Base-by-base conservation (phyloP, 441 rosid species). In the Brassica hybrid region DNA sequence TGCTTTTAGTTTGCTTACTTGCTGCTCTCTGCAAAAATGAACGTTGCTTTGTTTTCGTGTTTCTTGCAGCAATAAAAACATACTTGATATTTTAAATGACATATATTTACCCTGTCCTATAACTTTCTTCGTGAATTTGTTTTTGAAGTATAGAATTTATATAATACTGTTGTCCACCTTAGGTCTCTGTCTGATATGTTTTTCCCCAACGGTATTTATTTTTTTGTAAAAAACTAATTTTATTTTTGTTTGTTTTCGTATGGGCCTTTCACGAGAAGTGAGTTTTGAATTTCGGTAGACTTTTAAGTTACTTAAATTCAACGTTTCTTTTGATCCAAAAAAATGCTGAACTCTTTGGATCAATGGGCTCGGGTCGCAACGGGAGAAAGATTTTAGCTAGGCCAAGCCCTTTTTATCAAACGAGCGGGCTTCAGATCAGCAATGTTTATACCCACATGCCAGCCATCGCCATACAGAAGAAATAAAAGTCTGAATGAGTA, bases 11-110 rank as follows among this genome's bases (percentile, higher is more conserved):
- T 16, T 67, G 69, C 60, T 62, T 18, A 57, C 61, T 64, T 23
- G 59, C 17, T 71, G 71, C 50, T 11, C 65, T 74, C 93, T 88
- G 94, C 86, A 83, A 65, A 88, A 85, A 81, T 87, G 94, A 87
- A 84, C 94, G 94, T 89, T 89, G 89, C 83, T 86, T 84, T 83
- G 87, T 82, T 83, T 23, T 30, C 60, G 80, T 74, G 82, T 61
- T 76, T 56, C 36, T 76, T 50, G 48, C 74, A 76, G 7, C 21
- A 34, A 54, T 61, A 54, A 27, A 65, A 57, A 25, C 11, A 65
- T 59, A 18, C 34, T 56, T 14, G 2, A n/a, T 62, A 27, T 25
- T 73, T 38, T 0, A n/a, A 68, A 18, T 25, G 25, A 30, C 16
- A 72, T 50, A 60, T n/a, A 50, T 27, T 72, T 58, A 77, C 5